Evolutionary conservation across 352 stramenopile species (phyloP), one percentile per base, ranked within the genome.

Genomic region (Globisporangium middletonii): DNA sequence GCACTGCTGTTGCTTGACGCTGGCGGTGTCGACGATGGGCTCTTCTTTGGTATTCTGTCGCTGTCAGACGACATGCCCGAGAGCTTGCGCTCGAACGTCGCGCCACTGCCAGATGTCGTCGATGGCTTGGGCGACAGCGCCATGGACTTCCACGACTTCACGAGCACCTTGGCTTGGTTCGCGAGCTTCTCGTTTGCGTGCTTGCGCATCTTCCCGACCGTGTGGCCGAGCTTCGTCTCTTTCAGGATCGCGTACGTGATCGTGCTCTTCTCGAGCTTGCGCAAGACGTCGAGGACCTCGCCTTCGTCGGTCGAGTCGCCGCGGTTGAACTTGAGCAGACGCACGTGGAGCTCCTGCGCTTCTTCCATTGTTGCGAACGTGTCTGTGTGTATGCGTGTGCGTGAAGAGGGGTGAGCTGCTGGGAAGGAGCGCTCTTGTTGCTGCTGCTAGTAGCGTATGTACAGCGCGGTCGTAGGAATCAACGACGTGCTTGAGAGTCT

Each of bases 61-160:
- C 55, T 62, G 55, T 71, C 72, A 7, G 55, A 71, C 15, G 60
- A 73, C 38, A 54, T 58, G 15, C 49, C 44, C 16, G 69, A 71
- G 8, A 57, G 58, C 60, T 76, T 73, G 50, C 64, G 66, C 57
- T 76, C 69, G 19, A 69, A 8, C 50, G 57, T 45, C 16, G 50
- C 23, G 23, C 23, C 50, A 2, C 42, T 47, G 33, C 33, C 33
- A 38, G 33, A 2, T 19, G 50, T 15, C 15, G 51, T 27, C 12
- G 53, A 44, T 1, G 69, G 59, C n/a, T 70, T 73, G 26, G 82
- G 82, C 45, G 82, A 92, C 55, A 88, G 58, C 51, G 83, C 85
- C 72, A 94, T 81, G 60, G 73, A 78, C 64, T 96, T 96, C 88
- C 88, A 97, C 44, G 69, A 75, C 70, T 94, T 95, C 38, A 97